These are phyloP conservation scores for Azolla pinnata DNA, from an alignment of 75 land plant genomes.

Conservation along the genomic window DNA sequence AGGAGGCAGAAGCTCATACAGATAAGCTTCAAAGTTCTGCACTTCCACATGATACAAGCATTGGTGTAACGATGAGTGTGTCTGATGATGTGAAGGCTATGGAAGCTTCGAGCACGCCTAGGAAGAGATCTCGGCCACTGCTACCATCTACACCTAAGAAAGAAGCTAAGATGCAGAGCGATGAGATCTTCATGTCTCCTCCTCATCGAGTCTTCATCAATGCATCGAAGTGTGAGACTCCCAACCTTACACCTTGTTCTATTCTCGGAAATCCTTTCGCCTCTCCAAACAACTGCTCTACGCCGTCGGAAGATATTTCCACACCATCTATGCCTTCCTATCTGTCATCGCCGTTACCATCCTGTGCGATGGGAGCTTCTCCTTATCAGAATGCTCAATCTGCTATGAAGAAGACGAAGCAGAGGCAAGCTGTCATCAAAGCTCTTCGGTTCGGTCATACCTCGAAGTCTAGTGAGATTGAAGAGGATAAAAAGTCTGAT, in stretches of 20 bases:
- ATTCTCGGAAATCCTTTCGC: neutral
- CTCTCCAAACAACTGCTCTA: neutral
- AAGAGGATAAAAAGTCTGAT: no score
- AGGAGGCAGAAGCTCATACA: no score
- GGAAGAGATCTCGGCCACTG: neutral
- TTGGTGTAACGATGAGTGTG: no score
- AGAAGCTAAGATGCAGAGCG: neutral
- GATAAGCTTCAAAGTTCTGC: no score
- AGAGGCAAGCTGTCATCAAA: neutral
- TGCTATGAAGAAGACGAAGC: neutral
- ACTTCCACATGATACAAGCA: no score
- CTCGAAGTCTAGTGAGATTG: no score
- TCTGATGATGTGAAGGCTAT: no score
- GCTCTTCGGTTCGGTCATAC: neutral
- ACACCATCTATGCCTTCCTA: neutral
- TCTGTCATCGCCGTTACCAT: no score
- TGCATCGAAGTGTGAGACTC: neutral
- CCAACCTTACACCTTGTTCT: neutral
- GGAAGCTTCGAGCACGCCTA: neutral
- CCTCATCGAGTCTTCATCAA: neutral
- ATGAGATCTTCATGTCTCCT: neutral
- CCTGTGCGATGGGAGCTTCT: no score
- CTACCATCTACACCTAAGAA: neutral
- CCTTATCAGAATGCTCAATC: no score
- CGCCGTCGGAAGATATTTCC: neutral